phyloP scores from a whole-genome alignment of 148 eudicot genomes.

The Cornus kousa region DNA sequence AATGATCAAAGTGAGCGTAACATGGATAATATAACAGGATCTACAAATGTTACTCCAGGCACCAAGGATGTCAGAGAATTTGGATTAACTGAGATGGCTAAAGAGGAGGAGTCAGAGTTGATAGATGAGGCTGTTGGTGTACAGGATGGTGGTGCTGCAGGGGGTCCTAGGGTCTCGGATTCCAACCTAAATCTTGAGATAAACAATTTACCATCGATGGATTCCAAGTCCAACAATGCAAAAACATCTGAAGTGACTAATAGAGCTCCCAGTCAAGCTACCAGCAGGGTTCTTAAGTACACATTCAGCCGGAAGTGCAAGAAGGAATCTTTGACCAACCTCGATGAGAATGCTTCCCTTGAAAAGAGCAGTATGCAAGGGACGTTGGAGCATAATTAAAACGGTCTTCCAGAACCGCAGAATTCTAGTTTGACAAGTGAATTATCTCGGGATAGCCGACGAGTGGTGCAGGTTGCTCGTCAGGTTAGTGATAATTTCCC shows the following conservation, averaged over 20 bases:
- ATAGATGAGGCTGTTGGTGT: conserved; percentile 11
- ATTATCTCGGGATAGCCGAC: no score
- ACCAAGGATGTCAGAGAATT: background rate
- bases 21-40: background rate
- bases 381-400: conserved; percentile 9
- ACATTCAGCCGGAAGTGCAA: conserved; percentile 38
- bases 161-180: conserved; percentile 4
- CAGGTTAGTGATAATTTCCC: no score
- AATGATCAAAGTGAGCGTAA: conserved; percentile 13
- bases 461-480: no score
- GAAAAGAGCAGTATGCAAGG: conserved; percentile 5
- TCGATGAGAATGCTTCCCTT: conserved; percentile 22
- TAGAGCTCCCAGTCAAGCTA: conserved; percentile 10
- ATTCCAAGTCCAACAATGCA: conserved; percentile 11
- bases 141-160: conserved; percentile 13
- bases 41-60: conserved; percentile 7
- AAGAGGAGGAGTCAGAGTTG: conserved; percentile 2
- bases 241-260: conserved; percentile 18
- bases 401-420: background rate
- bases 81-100: conserved; percentile 1
- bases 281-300: conserved; percentile 14
- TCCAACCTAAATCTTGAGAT: background rate
- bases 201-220: background rate
- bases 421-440: background rate
- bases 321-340: conserved; percentile 24